phyloP scores from a whole-genome alignment of 2,329 filamentous ascomycete species.

The Elsinoe fawcettii region DNA sequence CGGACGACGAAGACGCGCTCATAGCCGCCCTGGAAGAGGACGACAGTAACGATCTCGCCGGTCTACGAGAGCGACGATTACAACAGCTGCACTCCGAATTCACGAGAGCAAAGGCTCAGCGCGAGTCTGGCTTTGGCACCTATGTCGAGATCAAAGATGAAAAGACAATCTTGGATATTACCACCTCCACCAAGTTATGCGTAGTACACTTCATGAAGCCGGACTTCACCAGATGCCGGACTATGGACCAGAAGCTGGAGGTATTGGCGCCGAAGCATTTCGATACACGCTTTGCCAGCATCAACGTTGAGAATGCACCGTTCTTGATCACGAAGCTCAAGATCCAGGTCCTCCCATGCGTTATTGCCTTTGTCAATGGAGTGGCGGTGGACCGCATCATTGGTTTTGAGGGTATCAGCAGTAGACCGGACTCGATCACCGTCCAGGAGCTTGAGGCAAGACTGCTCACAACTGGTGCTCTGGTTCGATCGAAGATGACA shows the following conservation, averaged over 20 bases:
- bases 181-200: slow-evolving; percentile 49
- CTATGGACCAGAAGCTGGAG: slow-evolving; percentile 54
- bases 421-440: slow-evolving; percentile 46
- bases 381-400: slow-evolving; percentile 49
- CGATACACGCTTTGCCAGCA: slow-evolving; percentile 50
- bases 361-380: slow-evolving; percentile 51
- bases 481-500: slow-evolving; percentile 45
- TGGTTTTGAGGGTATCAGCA: slow-evolving; percentile 52
- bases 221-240: slow-evolving; percentile 53
- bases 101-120: slow-evolving; percentile 44
- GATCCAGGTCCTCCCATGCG: slow-evolving; percentile 51
- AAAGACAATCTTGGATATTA: slow-evolving; percentile 52
- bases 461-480: slow-evolving; percentile 44
- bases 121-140: slow-evolving; percentile 44
- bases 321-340: slow-evolving; percentile 52
- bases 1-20: slow-evolving; percentile 53
- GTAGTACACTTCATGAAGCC: slow-evolving; percentile 58
- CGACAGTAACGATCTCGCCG: slow-evolving; percentile 45
- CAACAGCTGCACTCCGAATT: slow-evolving; percentile 53
- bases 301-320: slow-evolving; percentile 53
- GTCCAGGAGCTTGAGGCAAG: slow-evolving; percentile 47
- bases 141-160: slow-evolving; percentile 52
- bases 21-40: slow-evolving; percentile 48
- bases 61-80: slow-evolving; percentile 50
- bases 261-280: slow-evolving; percentile 50